Conservation (phyloP, 371 early-diverging fungal species). For the Basidiobolus meristosporus region DNA sequence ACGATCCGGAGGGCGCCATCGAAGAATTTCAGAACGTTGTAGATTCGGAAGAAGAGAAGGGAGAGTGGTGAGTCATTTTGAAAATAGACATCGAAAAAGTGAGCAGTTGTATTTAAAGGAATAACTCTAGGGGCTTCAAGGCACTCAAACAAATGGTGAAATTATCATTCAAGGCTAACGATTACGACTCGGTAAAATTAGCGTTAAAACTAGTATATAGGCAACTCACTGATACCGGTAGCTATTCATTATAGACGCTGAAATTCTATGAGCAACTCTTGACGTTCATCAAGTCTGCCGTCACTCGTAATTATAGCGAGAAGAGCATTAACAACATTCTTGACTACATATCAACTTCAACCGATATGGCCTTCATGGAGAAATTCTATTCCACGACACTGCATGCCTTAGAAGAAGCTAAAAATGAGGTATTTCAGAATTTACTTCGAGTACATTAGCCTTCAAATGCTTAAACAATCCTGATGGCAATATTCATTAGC, state of each 20-base stretch:
- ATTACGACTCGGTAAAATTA: conserved; percentile 32
- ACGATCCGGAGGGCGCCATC: conserved; percentile 58
- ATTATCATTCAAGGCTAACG: conserved; percentile 43
- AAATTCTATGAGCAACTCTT: conserved; percentile 58
- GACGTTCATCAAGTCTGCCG: conserved; percentile 58
- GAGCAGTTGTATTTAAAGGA: background rate
- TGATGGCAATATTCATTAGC: conserved; percentile 10
- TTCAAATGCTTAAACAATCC: background rate
- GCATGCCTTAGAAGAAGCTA: conserved; percentile 43
- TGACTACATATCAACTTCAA: conserved; percentile 57
- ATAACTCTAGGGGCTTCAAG: conserved; percentile 69
- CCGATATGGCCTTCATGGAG: conserved; percentile 63
- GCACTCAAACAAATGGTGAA: conserved; percentile 88
- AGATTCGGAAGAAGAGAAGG: conserved; percentile 59
- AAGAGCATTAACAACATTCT: conserved; percentile 90
- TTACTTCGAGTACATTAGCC: background rate
- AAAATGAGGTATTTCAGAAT: conserved; percentile 42
- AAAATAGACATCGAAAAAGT: no score
- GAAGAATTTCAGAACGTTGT: conserved; percentile 65
- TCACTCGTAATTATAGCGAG: conserved; percentile 83
- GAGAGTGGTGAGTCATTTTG: conserved; percentile 47
- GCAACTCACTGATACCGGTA: background rate
- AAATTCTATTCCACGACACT: conserved; percentile 67
- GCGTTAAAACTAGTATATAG: background rate
- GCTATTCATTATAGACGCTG: conserved; percentile 28